Evolutionary conservation across 2,329 filamentous ascomycete species (phyloP), one percentile per base, ranked within the genome.

Genomic region (Aphanocladium album): DNA sequence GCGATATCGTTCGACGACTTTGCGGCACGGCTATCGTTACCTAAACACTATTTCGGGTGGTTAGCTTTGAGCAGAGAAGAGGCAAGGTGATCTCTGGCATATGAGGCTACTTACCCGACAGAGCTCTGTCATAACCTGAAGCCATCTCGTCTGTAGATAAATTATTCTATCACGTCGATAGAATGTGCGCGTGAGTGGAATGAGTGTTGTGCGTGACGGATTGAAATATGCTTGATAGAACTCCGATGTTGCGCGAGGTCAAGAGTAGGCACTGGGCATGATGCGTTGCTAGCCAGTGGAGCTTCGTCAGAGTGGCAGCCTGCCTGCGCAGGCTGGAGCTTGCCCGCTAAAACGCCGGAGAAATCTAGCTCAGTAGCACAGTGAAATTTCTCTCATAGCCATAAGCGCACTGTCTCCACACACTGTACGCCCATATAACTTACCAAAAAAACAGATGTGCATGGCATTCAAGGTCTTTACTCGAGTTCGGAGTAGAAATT

Each of bases 121-220:
- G 88, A 79, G 93, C 95, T 89, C 95, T 90, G 82, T 99, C 95
- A 81, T 99, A 99, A 79, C 93, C 93, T 71, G 93, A 96, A 77
- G 92, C 89, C 91, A 96, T 87, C 69, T 45, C 70, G 53, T 11
- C 33, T 50, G 45, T 51, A 25, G 27, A 11, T 51, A n/a, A 19
- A 21, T 37, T 33, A 3, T 61, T 30, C 27, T 54, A 54, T 50
- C 8, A 9, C 11, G 2, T 30, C 8, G 30, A 54, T 27, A 21
- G 35, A 35, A 21, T 51, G 45, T 43, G 25, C 39, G 39, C 46
- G 27, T 9, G 30, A 46, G 60, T 33, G 45, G 47, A 49, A 61
- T 30, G 46, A 30, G 33, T 39, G 57, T 52, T 25, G 57, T 35
- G n/a, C 49, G 52, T 35, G 33, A 14, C 35, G 57, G 60, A 57